A percentile compares a stretch with the other conserved stretches of the same genome.
These are phyloP conservation scores for Fraxinus baroniana DNA, from an alignment of 305 asterid genomes.

Conservation along the genomic window DNA sequence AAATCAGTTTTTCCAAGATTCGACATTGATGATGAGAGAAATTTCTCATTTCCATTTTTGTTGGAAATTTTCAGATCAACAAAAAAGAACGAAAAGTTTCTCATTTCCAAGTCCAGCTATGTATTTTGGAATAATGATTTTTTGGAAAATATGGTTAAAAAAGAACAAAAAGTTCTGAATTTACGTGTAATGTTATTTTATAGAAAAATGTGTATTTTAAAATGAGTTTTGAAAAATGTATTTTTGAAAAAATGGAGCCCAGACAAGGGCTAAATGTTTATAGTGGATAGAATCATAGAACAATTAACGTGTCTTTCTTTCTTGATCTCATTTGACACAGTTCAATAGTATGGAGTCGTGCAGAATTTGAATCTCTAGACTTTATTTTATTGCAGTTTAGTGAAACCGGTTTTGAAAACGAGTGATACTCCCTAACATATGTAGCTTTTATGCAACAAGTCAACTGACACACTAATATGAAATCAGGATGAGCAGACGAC, in stretches of 20 bases:
- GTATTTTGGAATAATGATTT: too few species aligned
- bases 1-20: not conserved
- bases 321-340: not conserved
- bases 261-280: not conserved
- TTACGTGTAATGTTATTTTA: not conserved
- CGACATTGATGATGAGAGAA: not conserved
- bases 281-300: not conserved
- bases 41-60: not conserved
- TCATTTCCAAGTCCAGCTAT: too few species aligned
- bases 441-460: not conserved
- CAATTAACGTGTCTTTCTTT: not conserved
- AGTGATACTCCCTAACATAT: not conserved
- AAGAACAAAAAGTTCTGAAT: not conserved
- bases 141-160: too few species aligned
- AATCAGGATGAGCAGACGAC: not conserved
- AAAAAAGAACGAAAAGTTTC: too few species aligned
- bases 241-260: not conserved
- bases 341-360: not conserved
- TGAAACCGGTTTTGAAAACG: not conserved
- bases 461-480: not conserved
- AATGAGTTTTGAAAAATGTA: not conserved
- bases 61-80: too few species aligned
- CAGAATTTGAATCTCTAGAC: not conserved
- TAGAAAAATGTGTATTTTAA: too few species aligned
- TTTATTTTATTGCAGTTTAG: not conserved